Evolutionary conservation across 1,139 yeast genomes (phyloP).

Genomic region (Ogataea hybrid): DNA sequence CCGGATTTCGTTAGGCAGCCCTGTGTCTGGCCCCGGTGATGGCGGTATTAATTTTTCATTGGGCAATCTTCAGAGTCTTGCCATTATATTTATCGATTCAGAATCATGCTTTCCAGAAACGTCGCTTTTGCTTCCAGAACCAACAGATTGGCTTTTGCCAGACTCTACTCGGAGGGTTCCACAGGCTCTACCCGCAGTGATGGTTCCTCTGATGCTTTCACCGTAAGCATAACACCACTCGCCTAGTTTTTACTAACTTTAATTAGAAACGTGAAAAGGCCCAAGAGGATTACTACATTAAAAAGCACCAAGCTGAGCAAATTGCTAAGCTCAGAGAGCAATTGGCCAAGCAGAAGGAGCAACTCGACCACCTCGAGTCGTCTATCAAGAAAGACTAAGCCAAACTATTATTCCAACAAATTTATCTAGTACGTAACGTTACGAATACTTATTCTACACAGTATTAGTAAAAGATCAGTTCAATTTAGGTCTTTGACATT

Average conservation of each 20-base stretch:
- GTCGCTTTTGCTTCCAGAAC: constrained; percentile 34
- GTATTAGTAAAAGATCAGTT: constrained; percentile 13
- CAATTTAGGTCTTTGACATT: constrained; percentile 32
- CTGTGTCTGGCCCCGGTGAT: constrained; percentile 1
- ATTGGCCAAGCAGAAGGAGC: constrained; percentile 50
- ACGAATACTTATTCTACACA: constrained; percentile 7
- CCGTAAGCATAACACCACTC: constrained; percentile 33
- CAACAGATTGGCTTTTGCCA: constrained; percentile 34
- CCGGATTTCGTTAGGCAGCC: constrained; percentile 8
- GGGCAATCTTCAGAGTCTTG: constrained; percentile 4
- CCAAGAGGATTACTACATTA: constrained; percentile 62
- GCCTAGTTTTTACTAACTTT: constrained; percentile 10
- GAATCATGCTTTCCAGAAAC: constrained; percentile 35
- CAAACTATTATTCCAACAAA: background rate
- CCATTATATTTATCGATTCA: constrained; percentile 1
- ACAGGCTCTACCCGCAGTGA: constrained; percentile 54
- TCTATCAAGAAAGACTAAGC: constrained; percentile 21
- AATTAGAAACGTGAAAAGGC: constrained; percentile 65
- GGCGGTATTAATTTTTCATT: constrained; percentile 7
- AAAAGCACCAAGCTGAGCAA: constrained; percentile 61
- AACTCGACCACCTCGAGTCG: constrained; percentile 36
- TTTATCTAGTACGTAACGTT: constrained; percentile 11
- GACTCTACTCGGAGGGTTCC: constrained; percentile 52
- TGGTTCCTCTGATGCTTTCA: constrained; percentile 50
- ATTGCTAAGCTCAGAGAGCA: constrained; percentile 51